These are phyloP conservation scores for Colletotrichum horii DNA, from an alignment of 2,329 filamentous ascomycete genomes.

Conservation along the genomic window DNA sequence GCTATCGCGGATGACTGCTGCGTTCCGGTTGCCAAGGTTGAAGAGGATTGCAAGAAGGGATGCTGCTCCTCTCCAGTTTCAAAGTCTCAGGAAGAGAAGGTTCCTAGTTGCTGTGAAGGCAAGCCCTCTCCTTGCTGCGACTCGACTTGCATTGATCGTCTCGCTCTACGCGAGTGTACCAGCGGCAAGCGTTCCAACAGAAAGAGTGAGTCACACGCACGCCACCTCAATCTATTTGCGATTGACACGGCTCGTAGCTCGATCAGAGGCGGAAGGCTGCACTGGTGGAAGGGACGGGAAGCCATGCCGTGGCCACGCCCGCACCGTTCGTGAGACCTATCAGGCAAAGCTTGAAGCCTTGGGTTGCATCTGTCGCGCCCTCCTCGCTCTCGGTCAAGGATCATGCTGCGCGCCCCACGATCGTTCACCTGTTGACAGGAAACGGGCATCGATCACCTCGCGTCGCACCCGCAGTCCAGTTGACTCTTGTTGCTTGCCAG, in stretches of 20 bases:
- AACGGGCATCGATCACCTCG: slow-evolving; percentile 28
- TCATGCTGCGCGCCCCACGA: slow-evolving; percentile 48
- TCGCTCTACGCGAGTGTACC: slow-evolving; percentile 47
- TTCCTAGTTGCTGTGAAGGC: slow-evolving; percentile 44
- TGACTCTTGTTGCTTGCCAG: slow-evolving; percentile 28
- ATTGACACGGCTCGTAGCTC: neutral
- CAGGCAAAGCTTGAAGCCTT: slow-evolving; percentile 49
- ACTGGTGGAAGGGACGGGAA: slow-evolving; percentile 26
- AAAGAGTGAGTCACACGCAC: neutral
- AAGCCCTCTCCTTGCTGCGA: slow-evolving; percentile 47
- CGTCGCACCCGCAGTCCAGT: slow-evolving; percentile 24
- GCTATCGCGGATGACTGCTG: neutral
- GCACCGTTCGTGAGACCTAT: slow-evolving; percentile 42
- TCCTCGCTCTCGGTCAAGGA: slow-evolving; percentile 56
- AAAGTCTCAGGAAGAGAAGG: neutral
- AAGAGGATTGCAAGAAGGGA: neutral
- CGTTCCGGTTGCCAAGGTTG: neutral
- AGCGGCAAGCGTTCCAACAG: slow-evolving; percentile 13
- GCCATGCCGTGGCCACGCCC: slow-evolving; percentile 42
- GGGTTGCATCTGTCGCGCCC: slow-evolving; percentile 58
- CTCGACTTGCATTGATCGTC: slow-evolving; percentile 44
- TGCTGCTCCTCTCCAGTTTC: neutral
- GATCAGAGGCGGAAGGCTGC: neutral
- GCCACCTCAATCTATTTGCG: neutral
- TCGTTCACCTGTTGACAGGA: slow-evolving; percentile 28